These are phyloP conservation scores for Paraconiothyrium sp. DNA, from an alignment of 2,329 filamentous ascomycete genomes.

Conservation along the genomic window DNA sequence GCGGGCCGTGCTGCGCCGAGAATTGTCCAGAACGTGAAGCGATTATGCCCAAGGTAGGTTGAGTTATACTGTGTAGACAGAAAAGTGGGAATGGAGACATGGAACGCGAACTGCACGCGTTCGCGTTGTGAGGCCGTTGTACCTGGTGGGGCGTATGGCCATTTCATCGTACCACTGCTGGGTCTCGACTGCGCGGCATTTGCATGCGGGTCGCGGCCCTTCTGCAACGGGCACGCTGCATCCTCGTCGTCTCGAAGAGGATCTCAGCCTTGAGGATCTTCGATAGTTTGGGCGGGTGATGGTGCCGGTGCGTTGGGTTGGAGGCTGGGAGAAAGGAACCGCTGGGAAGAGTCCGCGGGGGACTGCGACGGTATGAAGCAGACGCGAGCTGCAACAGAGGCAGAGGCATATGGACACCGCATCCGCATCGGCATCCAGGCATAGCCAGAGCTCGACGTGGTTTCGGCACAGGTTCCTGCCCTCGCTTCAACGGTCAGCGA, in stretches of 20 bases:
- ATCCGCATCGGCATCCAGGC: background rate
- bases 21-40: too few relatives aligned
- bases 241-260: background rate
- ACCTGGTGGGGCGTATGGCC: background rate
- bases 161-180: slow-evolving; percentile 1
- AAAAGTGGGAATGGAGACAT: background rate
- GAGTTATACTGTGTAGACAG: background rate
- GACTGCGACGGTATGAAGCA: too few relatives aligned
- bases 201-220: background rate
- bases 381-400: too few relatives aligned
- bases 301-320: slow-evolving; percentile 8
- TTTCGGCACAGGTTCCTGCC: too few relatives aligned
- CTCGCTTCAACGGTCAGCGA: slow-evolving; percentile 5
- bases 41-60: background rate
- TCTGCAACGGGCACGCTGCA: slow-evolving; percentile 1
- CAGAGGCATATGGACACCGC: background rate
- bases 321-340: background rate
- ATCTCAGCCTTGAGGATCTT: slow-evolving; percentile 5
- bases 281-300: slow-evolving; percentile 1
- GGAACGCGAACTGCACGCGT: background rate
- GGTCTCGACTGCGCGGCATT: slow-evolving; percentile 4
- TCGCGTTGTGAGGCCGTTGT: background rate
- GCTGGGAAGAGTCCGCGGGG: background rate
- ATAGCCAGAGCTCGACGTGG: background rate
- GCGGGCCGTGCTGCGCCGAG: background rate